Evolutionary conservation across 2,329 filamentous ascomycete species (phyloP).

Genomic region (Gaeumannomyces tritici): DNA sequence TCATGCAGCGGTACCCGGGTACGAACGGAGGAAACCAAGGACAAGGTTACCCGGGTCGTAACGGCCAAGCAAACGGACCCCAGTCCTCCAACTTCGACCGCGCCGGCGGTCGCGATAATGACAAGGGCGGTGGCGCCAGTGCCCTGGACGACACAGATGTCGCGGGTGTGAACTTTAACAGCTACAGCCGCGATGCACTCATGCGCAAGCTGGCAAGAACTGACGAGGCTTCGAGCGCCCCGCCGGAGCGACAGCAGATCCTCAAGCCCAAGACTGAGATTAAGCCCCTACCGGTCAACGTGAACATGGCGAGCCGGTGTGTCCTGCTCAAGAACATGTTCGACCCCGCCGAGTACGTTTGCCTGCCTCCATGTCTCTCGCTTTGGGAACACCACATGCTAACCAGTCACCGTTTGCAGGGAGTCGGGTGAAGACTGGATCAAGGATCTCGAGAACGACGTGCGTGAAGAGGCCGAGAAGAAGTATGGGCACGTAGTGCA

Average conservation of each 20-base stretch:
- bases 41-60: slow-evolving; percentile 28
- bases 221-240: slow-evolving; percentile 64
- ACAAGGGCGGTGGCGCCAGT: slow-evolving; percentile 85
- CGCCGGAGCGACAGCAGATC: slow-evolving; percentile 56
- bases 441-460: slow-evolving; percentile 89
- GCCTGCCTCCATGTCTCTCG: background rate
- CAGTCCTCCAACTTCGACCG: slow-evolving; percentile 86
- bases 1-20: slow-evolving; percentile 84
- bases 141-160: slow-evolving; percentile 97
- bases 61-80: slow-evolving; percentile 37
- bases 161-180: slow-evolving; percentile 97
- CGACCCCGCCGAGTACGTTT: slow-evolving; percentile 75
- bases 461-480: slow-evolving; percentile 82
- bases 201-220: slow-evolving; percentile 98
- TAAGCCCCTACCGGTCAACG: slow-evolving; percentile 72
- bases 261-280: slow-evolving; percentile 70
- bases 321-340: slow-evolving; percentile 95
- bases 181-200: slow-evolving; percentile 95
- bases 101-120: slow-evolving; percentile 76
- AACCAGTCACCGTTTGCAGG: slow-evolving; percentile 35
- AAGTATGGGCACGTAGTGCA: slow-evolving; percentile 98
- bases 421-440: slow-evolving; percentile 83
- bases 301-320: slow-evolving; percentile 88
- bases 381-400: slow-evolving; percentile 14
- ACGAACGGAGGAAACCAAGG: slow-evolving; percentile 47